phyloP scores from a whole-genome alignment of 2,329 filamentous ascomycete genomes.

The Fusarium burgessii region DNA sequence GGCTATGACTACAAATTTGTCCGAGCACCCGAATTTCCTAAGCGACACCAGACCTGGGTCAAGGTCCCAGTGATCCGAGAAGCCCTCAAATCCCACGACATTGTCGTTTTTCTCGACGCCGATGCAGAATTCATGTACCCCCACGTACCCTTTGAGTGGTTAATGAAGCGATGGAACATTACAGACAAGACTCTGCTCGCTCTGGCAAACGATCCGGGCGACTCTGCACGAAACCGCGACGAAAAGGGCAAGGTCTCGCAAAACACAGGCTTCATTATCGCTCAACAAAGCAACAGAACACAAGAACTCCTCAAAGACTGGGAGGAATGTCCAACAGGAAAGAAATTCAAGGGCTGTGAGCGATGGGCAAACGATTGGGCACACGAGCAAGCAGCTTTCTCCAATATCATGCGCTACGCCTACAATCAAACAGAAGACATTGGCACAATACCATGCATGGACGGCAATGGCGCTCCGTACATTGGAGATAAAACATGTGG shows the following conservation, averaged over 20 bases:
- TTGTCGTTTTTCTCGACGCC: slow-evolving; percentile 59
- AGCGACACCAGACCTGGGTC: slow-evolving; percentile 60
- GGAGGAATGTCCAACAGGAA: slow-evolving; percentile 12
- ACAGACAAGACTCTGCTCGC: slow-evolving; percentile 55
- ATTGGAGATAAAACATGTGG: slow-evolving; percentile 40
- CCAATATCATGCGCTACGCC: slow-evolving; percentile 43
- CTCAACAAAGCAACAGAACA: slow-evolving; percentile 39
- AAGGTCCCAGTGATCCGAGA: slow-evolving; percentile 56
- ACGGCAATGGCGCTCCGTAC: slow-evolving; percentile 44
- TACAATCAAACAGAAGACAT: slow-evolving; percentile 42
- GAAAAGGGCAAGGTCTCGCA: slow-evolving; percentile 37
- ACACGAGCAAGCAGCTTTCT: slow-evolving; percentile 48
- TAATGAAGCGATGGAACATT: slow-evolving; percentile 61
- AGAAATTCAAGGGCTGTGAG: slow-evolving; percentile 23
- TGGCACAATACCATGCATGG: slow-evolving; percentile 38
- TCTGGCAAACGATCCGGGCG: slow-evolving; percentile 57
- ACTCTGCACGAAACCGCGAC: slow-evolving; percentile 53
- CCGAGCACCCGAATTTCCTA: slow-evolving; percentile 54
- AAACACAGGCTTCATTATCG: slow-evolving; percentile 42
- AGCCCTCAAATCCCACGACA: slow-evolving; percentile 54
- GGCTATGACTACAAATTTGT: slow-evolving; percentile 63
- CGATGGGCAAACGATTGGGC: slow-evolving; percentile 45
- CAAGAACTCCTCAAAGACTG: slow-evolving; percentile 34
- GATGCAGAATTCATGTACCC: slow-evolving; percentile 58
- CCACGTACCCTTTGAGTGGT: slow-evolving; percentile 60